Conservation (phyloP, 2,329 filamentous ascomycete species). For the Nannizziopsis barbatae region DNA sequence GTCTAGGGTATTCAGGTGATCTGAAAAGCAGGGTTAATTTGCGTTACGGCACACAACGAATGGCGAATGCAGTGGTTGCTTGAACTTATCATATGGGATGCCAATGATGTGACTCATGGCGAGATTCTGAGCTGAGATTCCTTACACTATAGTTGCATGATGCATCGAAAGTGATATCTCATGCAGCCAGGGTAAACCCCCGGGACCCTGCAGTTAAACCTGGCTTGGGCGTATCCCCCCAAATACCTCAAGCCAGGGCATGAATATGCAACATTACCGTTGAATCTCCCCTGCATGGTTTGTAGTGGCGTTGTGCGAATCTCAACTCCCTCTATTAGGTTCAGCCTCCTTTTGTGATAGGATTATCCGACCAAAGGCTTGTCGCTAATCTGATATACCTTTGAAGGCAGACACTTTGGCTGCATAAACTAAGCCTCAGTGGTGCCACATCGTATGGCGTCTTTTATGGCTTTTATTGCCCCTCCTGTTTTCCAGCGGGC, state of each 20-base stretch:
- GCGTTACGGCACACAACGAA: conserved; percentile 14
- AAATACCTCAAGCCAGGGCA: neutral
- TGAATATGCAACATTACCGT: neutral
- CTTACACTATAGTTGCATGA: conserved; percentile 1
- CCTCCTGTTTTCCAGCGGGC: conserved; percentile 15
- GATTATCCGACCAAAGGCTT: neutral
- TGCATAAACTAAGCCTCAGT: conserved; percentile 6
- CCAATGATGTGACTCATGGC: neutral
- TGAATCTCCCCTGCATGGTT: neutral
- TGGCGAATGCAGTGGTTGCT: conserved; percentile 10
- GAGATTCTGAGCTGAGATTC: conserved; percentile 5
- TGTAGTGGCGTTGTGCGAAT: conserved; percentile 8
- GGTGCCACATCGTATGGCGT: conserved; percentile 15
- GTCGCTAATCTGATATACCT: neutral
- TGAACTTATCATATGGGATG: conserved; percentile 9
- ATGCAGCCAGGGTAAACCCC: conserved; percentile 8
- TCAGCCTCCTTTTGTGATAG: conserved; percentile 4
- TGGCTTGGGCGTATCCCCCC: neutral
- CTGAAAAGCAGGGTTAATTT: conserved; percentile 13
- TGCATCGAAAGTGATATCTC: conserved; percentile 1
- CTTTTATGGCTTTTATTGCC: conserved; percentile 8
- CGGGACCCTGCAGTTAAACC: neutral
- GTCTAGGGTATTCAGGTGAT: conserved; percentile 32
- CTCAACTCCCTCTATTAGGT: neutral
- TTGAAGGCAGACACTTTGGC: neutral